A percentile compares a stretch with the other conserved stretches of the same genome.
Evolutionary conservation across 371 early-diverging fungal species (phyloP).

Genomic region (Mucor mucedo): DNA sequence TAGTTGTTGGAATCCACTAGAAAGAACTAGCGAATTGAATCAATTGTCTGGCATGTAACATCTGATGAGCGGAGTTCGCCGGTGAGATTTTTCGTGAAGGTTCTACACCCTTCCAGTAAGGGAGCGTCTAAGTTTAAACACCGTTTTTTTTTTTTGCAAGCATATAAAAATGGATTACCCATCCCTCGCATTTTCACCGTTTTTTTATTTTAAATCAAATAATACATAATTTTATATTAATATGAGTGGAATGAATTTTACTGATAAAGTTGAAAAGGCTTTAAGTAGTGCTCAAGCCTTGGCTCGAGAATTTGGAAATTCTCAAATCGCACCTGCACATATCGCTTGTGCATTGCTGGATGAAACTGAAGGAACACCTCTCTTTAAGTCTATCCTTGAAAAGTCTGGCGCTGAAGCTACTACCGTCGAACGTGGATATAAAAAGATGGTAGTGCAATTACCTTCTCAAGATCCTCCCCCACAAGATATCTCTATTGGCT

Average conservation of each 20-base stretch:
- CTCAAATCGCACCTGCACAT: constrained; percentile 83
- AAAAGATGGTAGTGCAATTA: constrained; percentile 75
- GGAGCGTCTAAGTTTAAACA: not conserved
- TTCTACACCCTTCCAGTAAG: constrained; percentile 20
- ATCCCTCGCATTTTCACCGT: not conserved
- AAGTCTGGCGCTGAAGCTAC: constrained; percentile 85
- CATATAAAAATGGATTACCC: constrained; percentile 7
- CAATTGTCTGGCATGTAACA: constrained; percentile 6
- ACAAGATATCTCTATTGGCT: constrained; percentile 65
- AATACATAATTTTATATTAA: constrained; percentile 10
- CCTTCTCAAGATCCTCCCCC: constrained; percentile 92
- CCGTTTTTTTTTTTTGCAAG: constrained; percentile 6
- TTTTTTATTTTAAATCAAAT: not conserved
- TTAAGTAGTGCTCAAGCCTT: constrained; percentile 69
- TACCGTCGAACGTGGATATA: constrained; percentile 77
- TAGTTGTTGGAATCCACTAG: not conserved
- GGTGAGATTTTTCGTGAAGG: constrained; percentile 3
- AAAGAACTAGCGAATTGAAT: not conserved
- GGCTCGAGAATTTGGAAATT: constrained; percentile 81
- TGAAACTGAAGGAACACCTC: constrained; percentile 64
- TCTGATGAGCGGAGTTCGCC: constrained; percentile 5
- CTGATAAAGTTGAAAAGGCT: constrained; percentile 86
- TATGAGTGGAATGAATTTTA: constrained; percentile 77
- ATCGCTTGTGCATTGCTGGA: constrained; percentile 81
- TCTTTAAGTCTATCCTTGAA: constrained; percentile 74